phyloP scores from a whole-genome alignment of 192 early-diverging fungal species.

The Rhizophlyctis rosea region DNA sequence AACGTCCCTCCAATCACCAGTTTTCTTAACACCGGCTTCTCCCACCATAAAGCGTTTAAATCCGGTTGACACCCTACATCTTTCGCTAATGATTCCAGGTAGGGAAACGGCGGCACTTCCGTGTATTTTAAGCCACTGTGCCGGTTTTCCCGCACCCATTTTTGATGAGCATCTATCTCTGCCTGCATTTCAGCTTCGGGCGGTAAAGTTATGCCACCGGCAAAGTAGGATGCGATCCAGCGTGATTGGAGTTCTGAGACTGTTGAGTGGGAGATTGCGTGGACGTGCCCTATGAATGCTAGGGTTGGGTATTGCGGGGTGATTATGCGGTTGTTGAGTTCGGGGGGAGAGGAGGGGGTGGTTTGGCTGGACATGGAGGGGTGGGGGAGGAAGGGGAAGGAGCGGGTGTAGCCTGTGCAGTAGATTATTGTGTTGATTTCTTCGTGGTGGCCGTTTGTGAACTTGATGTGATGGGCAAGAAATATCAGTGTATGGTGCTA shows the following conservation, averaged over 20 bases:
- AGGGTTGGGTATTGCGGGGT: slow-evolving; percentile 48
- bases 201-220: slow-evolving; percentile 17
- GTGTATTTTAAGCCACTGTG: neutral
- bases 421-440: slow-evolving; percentile 56
- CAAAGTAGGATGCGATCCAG: slow-evolving; percentile 41
- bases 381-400: slow-evolving; percentile 45
- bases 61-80: slow-evolving; percentile 12
- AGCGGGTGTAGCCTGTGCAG: slow-evolving; percentile 58
- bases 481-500: too few relatives aligned
- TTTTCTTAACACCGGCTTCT: slow-evolving; percentile 3
- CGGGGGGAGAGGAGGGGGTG: slow-evolving; percentile 33
- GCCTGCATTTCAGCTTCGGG: neutral
- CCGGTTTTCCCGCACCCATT: neutral
- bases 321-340: slow-evolving; percentile 57
- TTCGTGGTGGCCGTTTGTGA: slow-evolving; percentile 53
- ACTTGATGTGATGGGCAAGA: too few relatives aligned
- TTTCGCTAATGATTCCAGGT: slow-evolving; percentile 16
- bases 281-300: slow-evolving; percentile 57
- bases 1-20: slow-evolving; percentile 13
- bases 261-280: slow-evolving; percentile 46
- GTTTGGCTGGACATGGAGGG: slow-evolving; percentile 35
- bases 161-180: slow-evolving; percentile 7
- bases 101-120: slow-evolving; percentile 15
- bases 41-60: neutral
- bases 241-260: slow-evolving; percentile 55